These are phyloP conservation scores for Cunninghamia lanceolata DNA, from an alignment of 75 land plant genomes.

Conservation along the genomic window DNA sequence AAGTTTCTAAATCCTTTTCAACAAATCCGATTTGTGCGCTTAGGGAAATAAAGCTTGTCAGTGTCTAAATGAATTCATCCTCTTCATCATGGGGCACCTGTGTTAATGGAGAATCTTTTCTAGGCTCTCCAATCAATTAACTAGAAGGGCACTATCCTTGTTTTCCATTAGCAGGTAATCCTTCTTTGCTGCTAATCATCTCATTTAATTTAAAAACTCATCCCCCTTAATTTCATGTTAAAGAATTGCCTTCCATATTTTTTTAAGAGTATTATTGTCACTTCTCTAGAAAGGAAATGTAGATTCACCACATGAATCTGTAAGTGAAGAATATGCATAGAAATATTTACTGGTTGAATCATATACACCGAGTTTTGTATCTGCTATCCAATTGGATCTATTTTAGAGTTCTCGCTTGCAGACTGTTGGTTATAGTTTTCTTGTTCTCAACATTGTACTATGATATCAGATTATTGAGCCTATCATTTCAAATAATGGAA, in stretches of 20 bases:
- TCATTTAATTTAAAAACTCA: neutral
- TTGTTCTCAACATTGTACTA: neutral
- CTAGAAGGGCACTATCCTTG: neutral
- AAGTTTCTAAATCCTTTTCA: too few species aligned
- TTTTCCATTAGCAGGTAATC: neutral
- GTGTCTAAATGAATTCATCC: too few species aligned
- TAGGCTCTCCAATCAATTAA: neutral
- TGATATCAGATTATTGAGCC: neutral
- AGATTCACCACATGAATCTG: neutral
- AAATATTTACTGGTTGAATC: neutral
- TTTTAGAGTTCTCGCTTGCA: neutral
- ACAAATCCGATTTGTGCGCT: too few species aligned
- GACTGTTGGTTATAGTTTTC: neutral
- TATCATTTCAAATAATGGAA: neutral
- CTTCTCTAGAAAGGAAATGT: neutral
- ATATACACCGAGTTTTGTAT: neutral
- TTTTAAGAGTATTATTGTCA: neutral
- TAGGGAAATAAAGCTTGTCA: too few species aligned
- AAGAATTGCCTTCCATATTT: neutral
- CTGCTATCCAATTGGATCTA: neutral
- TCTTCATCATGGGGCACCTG: neutral
- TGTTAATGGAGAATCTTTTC: neutral
- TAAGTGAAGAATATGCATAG: neutral
- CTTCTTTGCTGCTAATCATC: neutral
- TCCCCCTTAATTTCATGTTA: neutral